phyloP scores from a whole-genome alignment of 306 rosid species.

The Quillaja saponaria region DNA sequence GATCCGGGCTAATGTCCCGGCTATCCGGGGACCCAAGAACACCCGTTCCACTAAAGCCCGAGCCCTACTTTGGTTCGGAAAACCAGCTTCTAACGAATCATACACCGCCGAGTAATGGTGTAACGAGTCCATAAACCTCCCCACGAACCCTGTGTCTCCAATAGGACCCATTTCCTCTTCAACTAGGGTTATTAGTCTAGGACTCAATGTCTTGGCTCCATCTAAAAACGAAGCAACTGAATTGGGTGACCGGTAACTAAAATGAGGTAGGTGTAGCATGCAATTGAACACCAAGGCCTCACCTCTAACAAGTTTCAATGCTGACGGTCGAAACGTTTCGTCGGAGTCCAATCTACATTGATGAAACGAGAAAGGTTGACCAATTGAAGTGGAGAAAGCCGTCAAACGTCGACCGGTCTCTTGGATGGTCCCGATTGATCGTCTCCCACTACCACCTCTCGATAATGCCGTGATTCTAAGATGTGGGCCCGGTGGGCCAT shows the following conservation, averaged over 20 bases:
- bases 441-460: constrained; percentile 45
- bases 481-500: constrained; percentile 57
- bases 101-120: constrained; percentile 73
- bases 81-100: constrained; percentile 77
- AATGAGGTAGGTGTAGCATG: constrained; percentile 80
- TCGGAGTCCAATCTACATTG: constrained; percentile 80
- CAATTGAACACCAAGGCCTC: constrained; percentile 82
- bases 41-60: constrained; percentile 74
- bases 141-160: constrained; percentile 50
- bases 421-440: constrained; percentile 64
- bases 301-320: constrained; percentile 63
- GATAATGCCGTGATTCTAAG: constrained; percentile 77
- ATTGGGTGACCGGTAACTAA: constrained; percentile 48
- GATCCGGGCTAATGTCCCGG: constrained; percentile 56
- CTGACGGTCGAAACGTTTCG: constrained; percentile 59
- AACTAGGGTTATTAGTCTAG: constrained; percentile 60
- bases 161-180: constrained; percentile 58
- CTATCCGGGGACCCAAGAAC: constrained; percentile 69
- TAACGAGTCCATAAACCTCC: constrained; percentile 63
- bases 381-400: constrained; percentile 70
- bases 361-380: constrained; percentile 82
- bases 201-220: constrained; percentile 54
- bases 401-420: constrained; percentile 73
- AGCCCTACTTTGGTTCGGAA: constrained; percentile 68
- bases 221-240: constrained; percentile 65